A percentile compares a stretch with the other conserved stretches of the same genome.
These are phyloP conservation scores for Stephania cephalantha DNA, from an alignment of 164 flowering plant species.

Conservation along the genomic window DNA sequence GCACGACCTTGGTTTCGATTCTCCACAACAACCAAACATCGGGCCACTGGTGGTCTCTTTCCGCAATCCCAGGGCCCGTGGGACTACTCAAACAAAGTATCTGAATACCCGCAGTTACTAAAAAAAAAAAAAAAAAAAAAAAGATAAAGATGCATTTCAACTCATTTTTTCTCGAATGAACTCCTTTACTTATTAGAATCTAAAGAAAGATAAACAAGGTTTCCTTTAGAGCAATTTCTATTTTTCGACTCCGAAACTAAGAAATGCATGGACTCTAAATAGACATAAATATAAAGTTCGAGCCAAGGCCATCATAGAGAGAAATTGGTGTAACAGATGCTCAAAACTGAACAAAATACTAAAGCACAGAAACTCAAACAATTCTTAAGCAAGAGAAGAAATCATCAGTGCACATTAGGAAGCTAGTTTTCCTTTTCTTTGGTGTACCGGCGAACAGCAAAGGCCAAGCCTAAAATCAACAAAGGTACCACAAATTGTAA, in stretches of 20 bases:
- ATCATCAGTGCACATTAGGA: neutral
- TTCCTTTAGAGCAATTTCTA: neutral
- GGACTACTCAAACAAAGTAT: no score
- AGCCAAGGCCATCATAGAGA: neutral
- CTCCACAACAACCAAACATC: no score
- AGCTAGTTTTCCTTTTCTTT: conserved; percentile 20
- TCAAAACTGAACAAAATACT: neutral
- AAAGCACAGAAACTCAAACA: neutral
- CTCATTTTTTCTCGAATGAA: neutral
- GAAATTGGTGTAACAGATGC: neutral
- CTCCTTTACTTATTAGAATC: neutral
- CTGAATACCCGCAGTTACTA: no score
- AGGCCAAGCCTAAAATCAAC: conserved; percentile 72
- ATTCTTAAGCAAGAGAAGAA: neutral
- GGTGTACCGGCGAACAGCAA: conserved; percentile 62
- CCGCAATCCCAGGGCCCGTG: no score
- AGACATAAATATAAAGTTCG: neutral
- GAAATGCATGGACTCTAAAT: neutral
- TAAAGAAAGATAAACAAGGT: neutral
- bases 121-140: neutral
- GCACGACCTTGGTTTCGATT: no score
- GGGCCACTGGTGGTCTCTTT: no score
- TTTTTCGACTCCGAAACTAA: neutral
- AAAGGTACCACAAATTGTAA: conserved; percentile 81
- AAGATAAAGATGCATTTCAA: neutral